Evolutionary conservation across 2,329 filamentous ascomycete species (phyloP), one percentile per base, ranked within the genome.

Genomic region (Epicoccum sorghinum): DNA sequence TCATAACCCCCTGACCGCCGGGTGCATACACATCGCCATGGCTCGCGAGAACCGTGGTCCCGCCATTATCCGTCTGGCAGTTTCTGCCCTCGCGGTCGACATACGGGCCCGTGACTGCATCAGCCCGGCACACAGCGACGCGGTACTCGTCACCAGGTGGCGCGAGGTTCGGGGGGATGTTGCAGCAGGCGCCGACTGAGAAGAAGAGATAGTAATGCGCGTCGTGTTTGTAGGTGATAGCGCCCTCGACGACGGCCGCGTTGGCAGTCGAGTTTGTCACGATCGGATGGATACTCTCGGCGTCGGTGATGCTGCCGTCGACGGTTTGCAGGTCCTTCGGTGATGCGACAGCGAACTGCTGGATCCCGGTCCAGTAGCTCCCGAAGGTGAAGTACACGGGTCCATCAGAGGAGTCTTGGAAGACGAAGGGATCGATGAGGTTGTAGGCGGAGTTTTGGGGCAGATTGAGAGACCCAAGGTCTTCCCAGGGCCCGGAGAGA

Each of bases 341-440:
- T 0, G 53, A 42, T 5, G 49, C 37, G 14, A 89, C 77, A 8
- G 75, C 66, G 0, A 84, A 82, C 65, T 87, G 86, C 72, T 83
- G 87, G 55, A 89, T 81, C 61, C 84, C 82, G 4, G 76, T 70
- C 86, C 86, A 90, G 77, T 86, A 89, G 23, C 82, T 86, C 18
- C 87, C 88, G 57, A 89, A 90, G 52, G 79, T 85, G 63, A 85
- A 73, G 48, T 80, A 78, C 27, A 79, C 79, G 0, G 59, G 47
- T 2, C 33, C 44, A 1, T 41, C 42, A 1, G 50, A 12, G 69
- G 71, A 47, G 27, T 70, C 70, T 32, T 68, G 64, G 57, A 82
- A 77, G 24, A 79, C 55, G 48, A 75, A 73, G 2, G 74, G 70
- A 52, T 80, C 88, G 64, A 90, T 79, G 33, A 77, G 73, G 45